A percentile compares a stretch with the other conserved stretches of the same genome.
Evolutionary conservation across 2,329 filamentous ascomycete genomes (phyloP).

Genomic region (Pseudogymnoascus sp.): DNA sequence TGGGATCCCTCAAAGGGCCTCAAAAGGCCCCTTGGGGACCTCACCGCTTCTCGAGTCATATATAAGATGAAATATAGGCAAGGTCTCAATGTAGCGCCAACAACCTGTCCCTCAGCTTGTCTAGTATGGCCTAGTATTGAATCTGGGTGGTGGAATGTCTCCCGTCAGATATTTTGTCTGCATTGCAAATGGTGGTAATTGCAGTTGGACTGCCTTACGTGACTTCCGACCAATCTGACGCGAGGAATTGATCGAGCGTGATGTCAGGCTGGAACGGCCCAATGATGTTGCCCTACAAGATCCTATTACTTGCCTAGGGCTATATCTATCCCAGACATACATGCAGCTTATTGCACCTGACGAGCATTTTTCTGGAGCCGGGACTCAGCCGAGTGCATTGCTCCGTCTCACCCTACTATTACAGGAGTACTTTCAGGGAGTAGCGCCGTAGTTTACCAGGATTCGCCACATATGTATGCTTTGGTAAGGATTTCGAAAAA

Average conservation of each 20-base stretch:
- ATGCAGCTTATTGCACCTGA: conserved; percentile 7
- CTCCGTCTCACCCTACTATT: not conserved
- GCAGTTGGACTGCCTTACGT: conserved; percentile 3
- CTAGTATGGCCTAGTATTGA: not conserved
- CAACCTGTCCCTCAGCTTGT: not conserved
- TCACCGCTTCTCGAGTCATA: conserved; percentile 3
- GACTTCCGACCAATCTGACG: not conserved
- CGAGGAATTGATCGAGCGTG: not conserved
- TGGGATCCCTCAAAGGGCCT: not conserved
- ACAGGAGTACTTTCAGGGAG: not conserved
- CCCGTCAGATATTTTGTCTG: not conserved
- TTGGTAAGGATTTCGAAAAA: not conserved
- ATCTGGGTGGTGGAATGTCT: not conserved
- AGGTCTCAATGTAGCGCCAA: not conserved
- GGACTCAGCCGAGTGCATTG: not conserved
- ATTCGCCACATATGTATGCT: not conserved
- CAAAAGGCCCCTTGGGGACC: not conserved
- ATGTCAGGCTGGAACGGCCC: conserved; percentile 2
- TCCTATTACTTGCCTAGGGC: conserved; percentile 3
- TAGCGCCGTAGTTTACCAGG: not conserved
- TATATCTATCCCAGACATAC: conserved; percentile 3
- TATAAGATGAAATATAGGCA: conserved; percentile 7
- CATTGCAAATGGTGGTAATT: conserved; percentile 6
- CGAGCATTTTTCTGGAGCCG: conserved; percentile 2
- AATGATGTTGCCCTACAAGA: not conserved